These are phyloP conservation scores for Ophiostoma tasmaniense DNA, from an alignment of 2,329 filamentous ascomycete genomes.

Conservation along the genomic window DNA sequence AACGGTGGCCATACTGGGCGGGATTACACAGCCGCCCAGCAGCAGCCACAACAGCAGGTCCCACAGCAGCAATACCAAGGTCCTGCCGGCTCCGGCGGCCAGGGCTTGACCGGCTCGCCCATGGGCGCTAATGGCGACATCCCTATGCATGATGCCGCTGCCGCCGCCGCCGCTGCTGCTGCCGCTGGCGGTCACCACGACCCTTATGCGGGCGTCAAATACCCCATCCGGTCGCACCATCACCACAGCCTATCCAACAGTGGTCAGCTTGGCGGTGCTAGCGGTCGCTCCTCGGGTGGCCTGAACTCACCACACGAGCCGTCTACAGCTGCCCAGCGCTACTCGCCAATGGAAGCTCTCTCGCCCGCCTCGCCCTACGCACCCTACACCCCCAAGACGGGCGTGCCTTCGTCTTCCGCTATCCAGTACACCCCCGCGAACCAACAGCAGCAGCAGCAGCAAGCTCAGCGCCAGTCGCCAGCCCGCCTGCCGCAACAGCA, in stretches of 20 bases:
- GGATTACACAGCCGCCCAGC: slow-evolving; percentile 21
- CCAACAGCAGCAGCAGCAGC: slow-evolving; percentile 15
- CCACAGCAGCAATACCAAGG: slow-evolving; percentile 23
- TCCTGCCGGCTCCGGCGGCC: slow-evolving; percentile 7
- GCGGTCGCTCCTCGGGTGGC: slow-evolving; percentile 34
- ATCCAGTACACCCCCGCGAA: slow-evolving; percentile 12
- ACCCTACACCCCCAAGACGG: slow-evolving; percentile 55
- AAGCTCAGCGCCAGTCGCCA: slow-evolving; percentile 63
- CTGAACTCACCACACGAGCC: slow-evolving; percentile 69
- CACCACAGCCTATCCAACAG: slow-evolving; percentile 58
- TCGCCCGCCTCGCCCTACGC: slow-evolving; percentile 72
- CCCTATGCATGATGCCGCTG: slow-evolving; percentile 69
- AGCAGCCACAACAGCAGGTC: slow-evolving; percentile 22
- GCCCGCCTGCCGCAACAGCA: slow-evolving; percentile 42
- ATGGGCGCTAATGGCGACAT: slow-evolving; percentile 58
- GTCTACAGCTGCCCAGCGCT: slow-evolving; percentile 78
- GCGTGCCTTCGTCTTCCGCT: slow-evolving; percentile 36
- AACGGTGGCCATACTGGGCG: slow-evolving; percentile 34
- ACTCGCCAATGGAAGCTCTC: slow-evolving; percentile 89
- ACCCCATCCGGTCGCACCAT: slow-evolving; percentile 69
- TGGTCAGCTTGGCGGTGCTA: slow-evolving; percentile 25
- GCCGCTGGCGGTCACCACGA: slow-evolving; percentile 40
- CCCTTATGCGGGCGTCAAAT: slow-evolving; percentile 77
- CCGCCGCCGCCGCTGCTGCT: slow-evolving; percentile 7
- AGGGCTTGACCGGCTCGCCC: slow-evolving; percentile 49